Evolutionary conservation across 2,329 filamentous ascomycete species (phyloP).

Genomic region (Colletotrichum karsti): DNA sequence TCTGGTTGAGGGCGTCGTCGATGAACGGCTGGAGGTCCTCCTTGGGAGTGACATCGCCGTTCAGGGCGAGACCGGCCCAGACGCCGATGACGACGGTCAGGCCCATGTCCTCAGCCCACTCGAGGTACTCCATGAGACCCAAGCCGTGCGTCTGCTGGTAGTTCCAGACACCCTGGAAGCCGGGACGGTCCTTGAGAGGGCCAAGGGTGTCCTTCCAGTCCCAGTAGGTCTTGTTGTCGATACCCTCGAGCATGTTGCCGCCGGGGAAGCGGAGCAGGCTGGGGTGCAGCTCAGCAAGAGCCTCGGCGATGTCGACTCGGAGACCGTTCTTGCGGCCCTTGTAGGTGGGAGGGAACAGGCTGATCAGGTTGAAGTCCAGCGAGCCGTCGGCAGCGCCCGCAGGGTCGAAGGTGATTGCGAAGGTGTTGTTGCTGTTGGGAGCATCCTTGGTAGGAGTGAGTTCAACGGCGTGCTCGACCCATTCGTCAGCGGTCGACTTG

Average conservation of each 20-base stretch:
- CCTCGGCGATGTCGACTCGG: conserved; percentile 61
- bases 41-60: conserved; percentile 59
- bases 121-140: conserved; percentile 69
- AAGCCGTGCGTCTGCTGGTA: conserved; percentile 71
- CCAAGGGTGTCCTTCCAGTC: conserved; percentile 64
- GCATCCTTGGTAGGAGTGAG: conserved; percentile 54
- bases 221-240: conserved; percentile 52
- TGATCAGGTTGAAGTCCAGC: conserved; percentile 66
- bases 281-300: conserved; percentile 60
- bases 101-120: conserved; percentile 68
- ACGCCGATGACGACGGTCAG: conserved; percentile 66
- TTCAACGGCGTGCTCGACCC: conserved; percentile 60
- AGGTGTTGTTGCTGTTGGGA: conserved; percentile 64
- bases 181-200: conserved; percentile 62
- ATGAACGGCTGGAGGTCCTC: conserved; percentile 63
- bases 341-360: conserved; percentile 68
- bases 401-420: conserved; percentile 61
- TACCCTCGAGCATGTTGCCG: conserved; percentile 68
- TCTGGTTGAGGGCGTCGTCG: conserved; percentile 67
- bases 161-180: conserved; percentile 64
- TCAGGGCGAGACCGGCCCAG: conserved; percentile 64
- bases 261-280: conserved; percentile 72
- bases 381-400: conserved; percentile 44
- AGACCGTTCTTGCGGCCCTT: conserved; percentile 67
- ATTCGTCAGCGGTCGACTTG: conserved; percentile 47